phyloP scores from a whole-genome alignment of 257 asterid species.

The Solanum pinnatisectum region DNA sequence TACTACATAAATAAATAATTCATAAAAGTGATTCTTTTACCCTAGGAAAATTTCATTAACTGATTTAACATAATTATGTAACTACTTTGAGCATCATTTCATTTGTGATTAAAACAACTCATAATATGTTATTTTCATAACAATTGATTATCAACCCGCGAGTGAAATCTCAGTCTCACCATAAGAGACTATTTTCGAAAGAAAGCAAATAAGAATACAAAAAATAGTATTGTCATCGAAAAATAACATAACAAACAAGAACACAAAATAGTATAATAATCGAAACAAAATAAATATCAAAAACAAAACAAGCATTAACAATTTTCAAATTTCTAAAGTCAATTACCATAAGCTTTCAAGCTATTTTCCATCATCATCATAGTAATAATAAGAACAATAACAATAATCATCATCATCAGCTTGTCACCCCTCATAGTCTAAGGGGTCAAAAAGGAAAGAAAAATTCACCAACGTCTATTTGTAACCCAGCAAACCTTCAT shows the following conservation, averaged over 20 bases:
- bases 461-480: background rate
- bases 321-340: background rate
- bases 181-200: too few species aligned
- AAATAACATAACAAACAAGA: too few species aligned
- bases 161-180: too few species aligned
- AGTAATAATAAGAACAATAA: background rate
- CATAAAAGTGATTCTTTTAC: too few species aligned
- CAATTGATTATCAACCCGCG: background rate
- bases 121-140: background rate
- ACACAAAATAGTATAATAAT: too few species aligned
- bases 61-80: background rate
- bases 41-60: too few species aligned
- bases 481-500: slow-evolving; percentile 3
- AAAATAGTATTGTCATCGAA: too few species aligned
- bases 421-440: background rate
- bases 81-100: background rate
- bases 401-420: background rate
- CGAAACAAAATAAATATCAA: background rate
- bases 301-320: background rate
- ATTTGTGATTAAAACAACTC: background rate
- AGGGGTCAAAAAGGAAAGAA: background rate
- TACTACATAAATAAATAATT: too few species aligned
- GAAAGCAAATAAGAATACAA: too few species aligned
- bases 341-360: background rate
- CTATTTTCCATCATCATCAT: background rate